Conservation (phyloP, 306 rosid genomes). For the Casuarina glauca region DNA sequence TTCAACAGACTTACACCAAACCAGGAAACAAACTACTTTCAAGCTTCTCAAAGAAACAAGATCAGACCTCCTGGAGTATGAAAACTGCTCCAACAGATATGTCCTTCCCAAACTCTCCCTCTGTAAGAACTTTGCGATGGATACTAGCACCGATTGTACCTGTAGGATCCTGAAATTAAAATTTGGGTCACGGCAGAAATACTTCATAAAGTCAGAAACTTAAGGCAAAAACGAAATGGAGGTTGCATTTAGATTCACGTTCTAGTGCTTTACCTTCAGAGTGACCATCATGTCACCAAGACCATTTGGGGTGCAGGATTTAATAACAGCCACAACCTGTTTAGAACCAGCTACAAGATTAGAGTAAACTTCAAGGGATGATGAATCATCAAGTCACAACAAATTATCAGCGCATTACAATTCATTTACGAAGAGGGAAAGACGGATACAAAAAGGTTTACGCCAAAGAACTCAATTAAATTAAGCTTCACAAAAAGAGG, state of each 20-base stretch:
- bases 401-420: neutral
- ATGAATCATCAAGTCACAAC: neutral
- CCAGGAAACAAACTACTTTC: neutral
- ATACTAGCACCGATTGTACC: conserved; percentile 56
- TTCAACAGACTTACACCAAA: neutral
- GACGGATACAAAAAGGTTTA: too few species aligned
- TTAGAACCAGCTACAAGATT: conserved; percentile 13
- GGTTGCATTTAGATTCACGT: neutral
- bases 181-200: neutral
- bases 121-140: conserved; percentile 55
- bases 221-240: neutral
- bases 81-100: conserved; percentile 67
- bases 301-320: conserved; percentile 71
- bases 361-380: neutral
- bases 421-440: neutral
- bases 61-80: conserved; percentile 61
- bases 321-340: conserved; percentile 60
- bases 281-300: conserved; percentile 69
- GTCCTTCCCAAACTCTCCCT: conserved; percentile 49
- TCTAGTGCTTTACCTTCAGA: conserved; percentile 53
- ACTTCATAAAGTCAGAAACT: neutral
- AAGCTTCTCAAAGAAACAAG: neutral
- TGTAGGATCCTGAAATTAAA: conserved; percentile 75
- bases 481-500: neutral
- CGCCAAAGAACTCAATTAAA: neutral